These are phyloP conservation scores for California macrophylla DNA, from an alignment of 441 rosid species.

Conservation along the genomic window DNA sequence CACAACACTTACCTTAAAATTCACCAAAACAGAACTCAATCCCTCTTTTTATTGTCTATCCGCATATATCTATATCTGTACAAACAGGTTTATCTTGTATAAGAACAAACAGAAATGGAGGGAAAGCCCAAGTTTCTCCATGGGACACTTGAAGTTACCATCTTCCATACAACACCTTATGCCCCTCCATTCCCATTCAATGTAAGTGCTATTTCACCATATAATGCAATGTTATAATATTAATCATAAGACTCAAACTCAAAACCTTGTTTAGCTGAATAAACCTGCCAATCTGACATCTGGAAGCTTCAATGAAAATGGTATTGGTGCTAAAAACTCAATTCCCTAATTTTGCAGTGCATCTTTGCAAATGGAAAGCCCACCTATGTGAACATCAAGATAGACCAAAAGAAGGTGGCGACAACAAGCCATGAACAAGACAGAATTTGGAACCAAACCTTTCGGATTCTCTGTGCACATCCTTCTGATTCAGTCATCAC, in stretches of 20 bases:
- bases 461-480: slow-evolving; percentile 71
- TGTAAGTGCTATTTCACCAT: slow-evolving; percentile 31
- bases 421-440: slow-evolving; percentile 52
- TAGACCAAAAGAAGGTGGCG: slow-evolving; percentile 54
- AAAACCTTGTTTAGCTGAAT: too few relatives aligned
- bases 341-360: slow-evolving; percentile 33
- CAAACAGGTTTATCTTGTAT: not conserved
- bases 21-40: slow-evolving; percentile 13
- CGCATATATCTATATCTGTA: not conserved
- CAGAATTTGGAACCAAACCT: slow-evolving; percentile 83
- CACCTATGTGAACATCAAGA: slow-evolving; percentile 54
- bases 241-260: too few relatives aligned
- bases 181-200: slow-evolving; percentile 51
- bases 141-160: slow-evolving; percentile 79
- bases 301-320: too few relatives aligned
- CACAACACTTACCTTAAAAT: not conserved
- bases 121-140: slow-evolving; percentile 45
- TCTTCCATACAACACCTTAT: slow-evolving; percentile 65
- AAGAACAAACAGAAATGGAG: slow-evolving; percentile 29
- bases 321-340: too few relatives aligned
- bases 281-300: not conserved
- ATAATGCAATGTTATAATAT: too few relatives aligned
- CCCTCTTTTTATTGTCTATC: too few relatives aligned
- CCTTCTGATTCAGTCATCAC: slow-evolving; percentile 49
- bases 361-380: slow-evolving; percentile 39